A percentile compares a stretch with the other conserved stretches of the same genome.
Conservation (phyloP, 1,139 yeast species). For the Yamadazyma sp. region DNA sequence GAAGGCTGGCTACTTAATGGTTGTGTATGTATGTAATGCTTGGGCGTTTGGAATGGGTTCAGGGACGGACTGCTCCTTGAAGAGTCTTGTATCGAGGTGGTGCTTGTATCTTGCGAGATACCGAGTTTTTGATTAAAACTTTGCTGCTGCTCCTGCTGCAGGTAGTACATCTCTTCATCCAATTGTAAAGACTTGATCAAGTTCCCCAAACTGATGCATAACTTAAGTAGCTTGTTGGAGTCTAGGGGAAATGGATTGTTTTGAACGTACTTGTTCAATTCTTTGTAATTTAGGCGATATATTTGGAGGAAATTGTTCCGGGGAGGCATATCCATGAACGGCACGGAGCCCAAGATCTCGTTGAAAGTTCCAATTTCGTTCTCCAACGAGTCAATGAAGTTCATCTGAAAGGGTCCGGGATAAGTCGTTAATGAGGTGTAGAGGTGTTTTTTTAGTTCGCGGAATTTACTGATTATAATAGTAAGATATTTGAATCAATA, state of each 20-base stretch:
- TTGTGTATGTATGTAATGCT: constrained; percentile 14
- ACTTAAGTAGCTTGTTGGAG: constrained; percentile 38
- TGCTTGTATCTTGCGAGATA: constrained; percentile 1
- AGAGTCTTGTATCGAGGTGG: background rate
- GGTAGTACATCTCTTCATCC: constrained; percentile 34
- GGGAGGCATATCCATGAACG: constrained; percentile 27
- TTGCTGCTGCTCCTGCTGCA: constrained; percentile 24
- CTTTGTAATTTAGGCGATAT: constrained; percentile 32
- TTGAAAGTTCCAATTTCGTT: constrained; percentile 31
- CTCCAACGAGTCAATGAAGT: constrained; percentile 17
- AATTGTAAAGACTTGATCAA: constrained; percentile 36
- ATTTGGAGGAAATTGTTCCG: constrained; percentile 28
- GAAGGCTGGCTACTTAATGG: constrained; percentile 22
- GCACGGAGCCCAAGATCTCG: constrained; percentile 34
- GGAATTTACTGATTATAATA: too few species aligned
- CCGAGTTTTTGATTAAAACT: constrained; percentile 10
- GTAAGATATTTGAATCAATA: too few species aligned
- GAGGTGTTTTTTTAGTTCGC: background rate
- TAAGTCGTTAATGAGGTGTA: background rate
- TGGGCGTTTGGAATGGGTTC: constrained; percentile 17
- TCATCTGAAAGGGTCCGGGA: constrained; percentile 8
- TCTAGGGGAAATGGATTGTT: constrained; percentile 35
- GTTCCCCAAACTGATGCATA: constrained; percentile 47
- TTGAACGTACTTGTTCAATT: constrained; percentile 22
- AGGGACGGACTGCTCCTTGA: constrained; percentile 6